Base-by-base conservation (phyloP, 2,329 filamentous ascomycete genomes). In the Aspergillus sp. region DNA sequence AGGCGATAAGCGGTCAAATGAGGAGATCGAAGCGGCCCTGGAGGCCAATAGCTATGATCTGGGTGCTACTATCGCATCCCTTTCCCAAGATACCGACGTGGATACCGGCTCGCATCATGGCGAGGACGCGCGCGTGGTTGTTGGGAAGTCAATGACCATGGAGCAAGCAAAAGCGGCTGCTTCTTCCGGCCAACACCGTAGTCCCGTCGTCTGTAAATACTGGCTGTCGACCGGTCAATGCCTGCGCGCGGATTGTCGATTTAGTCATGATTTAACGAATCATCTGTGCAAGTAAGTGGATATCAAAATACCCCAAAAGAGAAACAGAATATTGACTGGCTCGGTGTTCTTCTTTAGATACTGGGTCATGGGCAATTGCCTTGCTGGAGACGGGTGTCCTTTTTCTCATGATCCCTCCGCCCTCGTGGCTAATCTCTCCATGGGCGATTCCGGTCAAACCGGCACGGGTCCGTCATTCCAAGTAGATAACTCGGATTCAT, bases 161-260 rank as follows among this genome's bases (percentile, higher is more conserved):
- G 85, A 89, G 11, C 81, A 84, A 16, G 83, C 79, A 43, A 79
- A 91, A 32, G 89, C 92, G 14, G 78, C 82, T 7, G 96, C 91
- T 0, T 92, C 93, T 2, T 83, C 85, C 20, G 83, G 84, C 20
- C 86, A 88, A 65, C 82, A 88, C 62, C 93, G 91, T 71, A 91
- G 88, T 58, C 88, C 91, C 21, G 88, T 97, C 36, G 89, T 97
- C 40, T 99, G 94, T 82, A 96, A 96, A 74, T 99, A 97, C 72
- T 97, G 91, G 79, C 79, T 99, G 58, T 93, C 92, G 9, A 95
- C 89, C 6, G 94, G 94, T n/a, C 89, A 94, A 71, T 99, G 94
- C 71, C 85, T 97, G 49, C 86, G 94, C 54, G 93, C 93, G 55
- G 94, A 99, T 72, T 99, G 94, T 71, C 88, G 93, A 53, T 99